A percentile compares a stretch with the other conserved stretches of the same genome.
phyloP scores from a whole-genome alignment of 208 protist species.

The Phytomonas francai region DNA sequence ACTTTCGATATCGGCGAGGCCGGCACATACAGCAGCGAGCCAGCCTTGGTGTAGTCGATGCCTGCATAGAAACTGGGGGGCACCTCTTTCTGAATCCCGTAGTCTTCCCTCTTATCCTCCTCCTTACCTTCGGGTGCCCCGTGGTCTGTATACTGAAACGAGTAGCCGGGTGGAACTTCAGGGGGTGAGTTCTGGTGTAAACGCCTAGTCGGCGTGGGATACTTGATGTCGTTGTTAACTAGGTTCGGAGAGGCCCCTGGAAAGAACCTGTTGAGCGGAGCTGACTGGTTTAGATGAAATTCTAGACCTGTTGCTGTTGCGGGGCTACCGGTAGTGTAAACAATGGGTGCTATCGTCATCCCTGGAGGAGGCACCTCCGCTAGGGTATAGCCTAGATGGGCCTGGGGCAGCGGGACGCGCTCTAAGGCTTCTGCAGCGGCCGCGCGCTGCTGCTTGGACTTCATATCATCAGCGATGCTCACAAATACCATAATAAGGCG shows the following conservation, averaged over 20 bases:
- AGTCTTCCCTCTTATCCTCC: neutral
- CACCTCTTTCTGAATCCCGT: neutral
- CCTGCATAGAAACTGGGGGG: neutral
- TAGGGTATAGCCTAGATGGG: constrained; percentile 1
- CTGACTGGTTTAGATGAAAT: neutral
- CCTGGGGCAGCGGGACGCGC: neutral
- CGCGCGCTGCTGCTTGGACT: constrained; percentile 11
- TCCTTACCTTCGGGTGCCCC: neutral
- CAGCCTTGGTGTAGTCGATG: neutral
- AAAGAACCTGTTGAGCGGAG: neutral
- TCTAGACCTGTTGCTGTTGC: constrained; percentile 1
- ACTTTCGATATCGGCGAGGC: neutral
- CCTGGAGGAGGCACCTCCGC: constrained; percentile 5
- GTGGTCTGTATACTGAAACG: neutral
- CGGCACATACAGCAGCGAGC: neutral
- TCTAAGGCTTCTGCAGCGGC: neutral
- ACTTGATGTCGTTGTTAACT: neutral
- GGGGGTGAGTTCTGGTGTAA: neutral
- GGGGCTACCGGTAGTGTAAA: neutral
- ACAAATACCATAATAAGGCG: constrained; percentile 74
- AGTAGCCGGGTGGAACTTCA: neutral
- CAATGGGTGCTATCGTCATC: neutral
- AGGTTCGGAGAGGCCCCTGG: neutral
- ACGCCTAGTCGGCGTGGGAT: neutral
- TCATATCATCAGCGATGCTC: constrained; percentile 41